Conservation (phyloP, 169 alveolate species). For the Amoebophrya sp. region DNA sequence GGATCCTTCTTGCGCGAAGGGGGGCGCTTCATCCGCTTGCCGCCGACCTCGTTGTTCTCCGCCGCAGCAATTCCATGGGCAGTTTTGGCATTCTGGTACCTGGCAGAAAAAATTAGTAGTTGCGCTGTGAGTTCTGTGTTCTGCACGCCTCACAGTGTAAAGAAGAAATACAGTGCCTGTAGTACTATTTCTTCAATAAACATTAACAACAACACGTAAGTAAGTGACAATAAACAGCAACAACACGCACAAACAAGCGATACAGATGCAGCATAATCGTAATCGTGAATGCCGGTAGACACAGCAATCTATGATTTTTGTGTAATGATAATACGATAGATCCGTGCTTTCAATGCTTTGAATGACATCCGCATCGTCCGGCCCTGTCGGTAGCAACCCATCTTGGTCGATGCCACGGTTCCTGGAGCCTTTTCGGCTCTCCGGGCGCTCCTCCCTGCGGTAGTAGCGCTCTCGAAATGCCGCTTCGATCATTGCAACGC, state of each 20-base stretch:
- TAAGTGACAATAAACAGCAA: too few species aligned
- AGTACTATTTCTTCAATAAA: too few species aligned
- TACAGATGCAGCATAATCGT: too few species aligned
- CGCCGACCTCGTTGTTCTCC: background rate
- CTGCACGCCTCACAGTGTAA: too few species aligned
- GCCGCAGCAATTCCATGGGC: background rate
- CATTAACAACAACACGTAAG: too few species aligned
- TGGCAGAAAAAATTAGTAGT: too few species aligned
- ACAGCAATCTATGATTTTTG: too few species aligned
- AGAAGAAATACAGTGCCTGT: too few species aligned
- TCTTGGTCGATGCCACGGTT: background rate
- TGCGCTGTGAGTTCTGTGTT: too few species aligned
- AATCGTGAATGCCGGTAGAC: too few species aligned
- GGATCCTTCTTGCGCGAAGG: constrained; percentile 7
- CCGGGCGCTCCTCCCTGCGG: background rate
- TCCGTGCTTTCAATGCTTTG: constrained; percentile 9
- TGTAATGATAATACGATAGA: background rate
- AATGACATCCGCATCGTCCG: background rate
- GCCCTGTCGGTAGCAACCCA: background rate
- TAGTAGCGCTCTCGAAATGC: background rate
- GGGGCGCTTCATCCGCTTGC: background rate
- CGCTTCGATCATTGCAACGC: constrained; percentile 11
- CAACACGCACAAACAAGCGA: too few species aligned
- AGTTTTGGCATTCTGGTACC: background rate
- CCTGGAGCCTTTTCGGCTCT: background rate